These are phyloP conservation scores for Rhodotorula paludigena DNA, from an alignment of 768 basidiomycete species.

Conservation along the genomic window DNA sequence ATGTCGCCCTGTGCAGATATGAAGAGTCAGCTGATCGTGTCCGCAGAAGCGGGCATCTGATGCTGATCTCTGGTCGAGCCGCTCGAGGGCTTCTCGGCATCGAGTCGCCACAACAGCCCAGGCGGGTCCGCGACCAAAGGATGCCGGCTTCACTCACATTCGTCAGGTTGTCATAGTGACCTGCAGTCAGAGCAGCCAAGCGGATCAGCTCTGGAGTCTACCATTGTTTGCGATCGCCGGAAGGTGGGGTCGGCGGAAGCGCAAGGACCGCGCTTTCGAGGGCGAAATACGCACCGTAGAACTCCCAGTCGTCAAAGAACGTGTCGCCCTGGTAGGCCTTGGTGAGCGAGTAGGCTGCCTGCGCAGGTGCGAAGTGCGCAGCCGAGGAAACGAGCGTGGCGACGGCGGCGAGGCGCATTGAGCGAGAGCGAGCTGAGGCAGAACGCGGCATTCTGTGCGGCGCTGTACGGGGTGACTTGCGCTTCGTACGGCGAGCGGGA, in stretches of 20 bases:
- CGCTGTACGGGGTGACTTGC: too few relatives aligned
- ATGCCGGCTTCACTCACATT: neutral
- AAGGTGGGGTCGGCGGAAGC: too few relatives aligned
- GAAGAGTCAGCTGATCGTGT: neutral
- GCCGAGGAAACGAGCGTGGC: neutral
- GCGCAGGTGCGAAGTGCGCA: neutral
- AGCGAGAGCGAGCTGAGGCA: neutral
- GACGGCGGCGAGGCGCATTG: neutral
- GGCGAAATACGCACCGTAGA: conserved; percentile 15
- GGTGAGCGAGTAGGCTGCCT: conserved; percentile 14
- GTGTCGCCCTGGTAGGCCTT: neutral
- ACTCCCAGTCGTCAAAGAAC: conserved; percentile 23
- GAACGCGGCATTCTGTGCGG: too few relatives aligned
- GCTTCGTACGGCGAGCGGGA: too few relatives aligned
- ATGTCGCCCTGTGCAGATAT: neutral
- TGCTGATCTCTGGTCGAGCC: too few relatives aligned
- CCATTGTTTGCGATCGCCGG: too few relatives aligned
- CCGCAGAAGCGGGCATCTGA: too few relatives aligned
- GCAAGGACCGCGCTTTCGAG: neutral
- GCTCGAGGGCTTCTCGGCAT: too few relatives aligned
- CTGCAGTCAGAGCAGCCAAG: neutral
- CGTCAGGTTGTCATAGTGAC: conserved; percentile 32
- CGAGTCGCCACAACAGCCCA: neutral
- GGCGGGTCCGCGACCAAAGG: too few relatives aligned
- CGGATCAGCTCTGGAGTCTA: too few relatives aligned